Evolutionary conservation across 1,139 yeast genomes (phyloP).

Genomic region (Zygosaccharomyces sapae): DNA sequence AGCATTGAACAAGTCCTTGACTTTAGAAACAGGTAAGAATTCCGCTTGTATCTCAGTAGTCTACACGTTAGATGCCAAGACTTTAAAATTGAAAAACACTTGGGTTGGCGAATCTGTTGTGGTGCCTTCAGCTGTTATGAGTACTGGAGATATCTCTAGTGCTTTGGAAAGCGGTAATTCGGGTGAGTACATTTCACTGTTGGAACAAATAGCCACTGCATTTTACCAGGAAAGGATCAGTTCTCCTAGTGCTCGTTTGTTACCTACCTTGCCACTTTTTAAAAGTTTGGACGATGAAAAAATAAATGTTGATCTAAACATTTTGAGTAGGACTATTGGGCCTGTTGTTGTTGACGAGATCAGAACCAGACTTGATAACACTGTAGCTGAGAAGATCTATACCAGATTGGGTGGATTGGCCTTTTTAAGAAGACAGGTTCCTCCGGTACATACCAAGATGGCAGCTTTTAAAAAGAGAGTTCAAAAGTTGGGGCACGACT

Average conservation of each 20-base stretch:
- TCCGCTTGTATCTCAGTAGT: conserved; percentile 75
- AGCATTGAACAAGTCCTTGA: conserved; percentile 53
- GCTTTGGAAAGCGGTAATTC: conserved; percentile 37
- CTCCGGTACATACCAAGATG: conserved; percentile 78
- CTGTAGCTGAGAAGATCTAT: conserved; percentile 78
- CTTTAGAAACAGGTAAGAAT: conserved; percentile 58
- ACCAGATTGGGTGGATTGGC: conserved; percentile 77
- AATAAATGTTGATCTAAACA: conserved; percentile 64
- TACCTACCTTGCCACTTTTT: conserved; percentile 61
- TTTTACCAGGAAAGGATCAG: conserved; percentile 69
- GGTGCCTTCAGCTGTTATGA: conserved; percentile 49
- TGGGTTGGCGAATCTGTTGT: conserved; percentile 73
- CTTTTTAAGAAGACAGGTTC: conserved; percentile 79
- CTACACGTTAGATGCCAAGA: conserved; percentile 71
- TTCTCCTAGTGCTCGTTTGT: conserved; percentile 45
- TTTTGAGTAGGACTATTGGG: conserved; percentile 61
- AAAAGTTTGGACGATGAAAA: conserved; percentile 85
- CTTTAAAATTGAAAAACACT: conserved; percentile 70
- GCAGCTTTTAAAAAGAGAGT: conserved; percentile 73
- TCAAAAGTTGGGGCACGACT: conserved; percentile 46
- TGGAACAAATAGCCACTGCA: conserved; percentile 46
- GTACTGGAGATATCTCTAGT: conserved; percentile 23
- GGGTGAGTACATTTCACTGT: conserved; percentile 24
- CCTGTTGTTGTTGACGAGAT: conserved; percentile 67
- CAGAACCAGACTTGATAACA: conserved; percentile 73